Percentiles rank a stretch among this genome's conserved stretches.
Evolutionary conservation across 1,284 basidiomycete species (phyloP).

Genomic region (Baeospora myosura): DNA sequence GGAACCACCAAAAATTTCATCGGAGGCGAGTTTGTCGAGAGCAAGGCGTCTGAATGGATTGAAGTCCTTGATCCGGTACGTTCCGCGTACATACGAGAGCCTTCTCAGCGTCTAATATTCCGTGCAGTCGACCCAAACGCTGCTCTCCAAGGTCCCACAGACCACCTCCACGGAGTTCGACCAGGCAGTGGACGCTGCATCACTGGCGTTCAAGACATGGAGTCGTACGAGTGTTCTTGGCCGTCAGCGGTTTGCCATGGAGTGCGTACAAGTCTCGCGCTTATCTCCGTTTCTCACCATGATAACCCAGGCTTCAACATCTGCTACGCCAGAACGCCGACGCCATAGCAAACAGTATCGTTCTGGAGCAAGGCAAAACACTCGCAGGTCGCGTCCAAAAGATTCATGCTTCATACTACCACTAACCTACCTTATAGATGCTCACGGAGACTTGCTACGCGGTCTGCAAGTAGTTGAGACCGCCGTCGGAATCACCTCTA

Average conservation of each 20-base stretch:
- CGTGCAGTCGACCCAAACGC: constrained; percentile 75
- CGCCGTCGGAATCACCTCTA: constrained; percentile 77
- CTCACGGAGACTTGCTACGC: constrained; percentile 89
- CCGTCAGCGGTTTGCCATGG: constrained; percentile 85
- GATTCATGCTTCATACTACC: neutral
- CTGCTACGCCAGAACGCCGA: constrained; percentile 74
- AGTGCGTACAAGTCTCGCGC: constrained; percentile 46
- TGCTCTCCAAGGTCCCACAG: constrained; percentile 87
- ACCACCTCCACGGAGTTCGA: constrained; percentile 81
- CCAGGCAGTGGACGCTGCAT: constrained; percentile 79
- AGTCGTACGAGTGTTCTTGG: constrained; percentile 78
- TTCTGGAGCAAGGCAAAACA: constrained; percentile 90
- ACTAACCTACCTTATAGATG: constrained; percentile 48
- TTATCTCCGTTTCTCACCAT: constrained; percentile 3
- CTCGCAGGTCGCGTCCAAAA: constrained; percentile 45
- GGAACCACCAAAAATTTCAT: constrained; percentile 87
- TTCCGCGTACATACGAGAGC: constrained; percentile 6
- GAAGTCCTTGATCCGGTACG: constrained; percentile 84
- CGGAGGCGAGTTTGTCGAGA: constrained; percentile 81
- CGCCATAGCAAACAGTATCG: constrained; percentile 70
- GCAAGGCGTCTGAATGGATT: constrained; percentile 70
- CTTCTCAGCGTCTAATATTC: neutral
- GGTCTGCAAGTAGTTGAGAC: constrained; percentile 94
- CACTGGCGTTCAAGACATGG: constrained; percentile 89
- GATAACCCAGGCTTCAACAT: constrained; percentile 68